Evolutionary conservation across 2,329 filamentous ascomycete species (phyloP), one percentile per base, ranked within the genome.

Genomic region (Cladorrhinum sp.): DNA sequence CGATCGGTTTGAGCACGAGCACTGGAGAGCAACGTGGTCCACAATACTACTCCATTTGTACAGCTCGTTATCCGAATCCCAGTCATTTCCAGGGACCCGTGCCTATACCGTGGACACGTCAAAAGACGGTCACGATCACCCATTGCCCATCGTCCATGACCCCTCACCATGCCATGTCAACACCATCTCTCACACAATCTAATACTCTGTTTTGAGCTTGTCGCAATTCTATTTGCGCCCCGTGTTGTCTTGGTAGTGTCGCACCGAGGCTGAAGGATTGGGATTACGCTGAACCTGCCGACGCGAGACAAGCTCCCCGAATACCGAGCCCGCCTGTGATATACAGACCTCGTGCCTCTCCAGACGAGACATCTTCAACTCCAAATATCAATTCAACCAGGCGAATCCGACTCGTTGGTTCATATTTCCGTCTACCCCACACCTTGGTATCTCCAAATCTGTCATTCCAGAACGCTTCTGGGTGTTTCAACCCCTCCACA

Each of bases 391-490:
- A 39, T 63, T 57, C 54, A 58, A 46, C 58, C 54, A 63, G 48
- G 53, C 53, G 26, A 50, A 57, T 26, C 58, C 61, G 58, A 58
- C 60, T 58, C 33, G 23, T 52, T 60, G 55, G 62, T 49, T 64
- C 60, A 62, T 64, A 49, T 39, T 49, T 23, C 21, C 70, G 66
- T 62, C 69, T 70, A 62, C 65, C 65, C 62, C 64, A 64, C 62
- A 58, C 33, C 56, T 52, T 62, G 59, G 60, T 18, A 64, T 66
- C 62, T 59, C 62, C 65, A 61, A 67, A 61, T 63, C 52, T 36
- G 56, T 59, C 59, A 36, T 59, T 58, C 57, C 60, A 55, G 48
- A 50, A 28, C 60, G 66, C n/a, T n/a, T n/a, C n/a, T n/a, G n/a
- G n/a, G n/a, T n/a, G n/a, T 67, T 68, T 66, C 65, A 66, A 62